Percentiles rank a stretch among this genome's conserved stretches.
Conservation (phyloP, 176 grass and related monocot genomes). For the Phragmites australis region DNA sequence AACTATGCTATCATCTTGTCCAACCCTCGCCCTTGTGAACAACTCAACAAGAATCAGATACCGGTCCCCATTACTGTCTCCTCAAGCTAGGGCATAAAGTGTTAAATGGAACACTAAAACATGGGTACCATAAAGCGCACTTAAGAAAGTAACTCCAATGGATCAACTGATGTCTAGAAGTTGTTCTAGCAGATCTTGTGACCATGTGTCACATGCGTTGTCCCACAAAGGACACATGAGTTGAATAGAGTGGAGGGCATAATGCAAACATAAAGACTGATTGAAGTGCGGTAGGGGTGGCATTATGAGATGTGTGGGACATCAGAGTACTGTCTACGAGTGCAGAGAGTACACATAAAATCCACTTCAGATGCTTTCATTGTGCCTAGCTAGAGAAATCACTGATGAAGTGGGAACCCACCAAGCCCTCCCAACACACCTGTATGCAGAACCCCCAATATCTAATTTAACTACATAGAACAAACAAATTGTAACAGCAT, state of each 20-base stretch:
- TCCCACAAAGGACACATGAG: not conserved
- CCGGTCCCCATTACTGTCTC: too few species aligned
- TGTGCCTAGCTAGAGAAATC: not conserved
- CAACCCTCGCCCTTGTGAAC: too few species aligned
- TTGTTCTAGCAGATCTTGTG: not conserved
- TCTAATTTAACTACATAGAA: slow-evolving; percentile 1
- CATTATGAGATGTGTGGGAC: slow-evolving; percentile 5
- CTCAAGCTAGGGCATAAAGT: too few species aligned
- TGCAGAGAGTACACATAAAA: too few species aligned
- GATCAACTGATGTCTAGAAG: too few species aligned
- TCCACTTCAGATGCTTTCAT: not conserved
- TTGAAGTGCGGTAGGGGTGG: not conserved
- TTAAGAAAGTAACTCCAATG: too few species aligned
- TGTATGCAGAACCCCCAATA: not conserved
- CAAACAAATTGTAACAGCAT: not conserved
- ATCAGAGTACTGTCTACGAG: too few species aligned
- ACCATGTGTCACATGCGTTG: not conserved
- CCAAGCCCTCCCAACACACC: not conserved
- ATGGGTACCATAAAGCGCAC: too few species aligned
- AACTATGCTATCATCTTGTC: not conserved
- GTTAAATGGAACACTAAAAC: too few species aligned
- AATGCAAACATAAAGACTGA: not conserved
- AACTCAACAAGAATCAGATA: too few species aligned
- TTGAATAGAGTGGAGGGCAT: not conserved
- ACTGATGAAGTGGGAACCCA: not conserved